Evolutionary conservation across 2,329 filamentous ascomycete genomes (phyloP), one percentile per base, ranked within the genome.

Genomic region (Xylariaceae sp.): DNA sequence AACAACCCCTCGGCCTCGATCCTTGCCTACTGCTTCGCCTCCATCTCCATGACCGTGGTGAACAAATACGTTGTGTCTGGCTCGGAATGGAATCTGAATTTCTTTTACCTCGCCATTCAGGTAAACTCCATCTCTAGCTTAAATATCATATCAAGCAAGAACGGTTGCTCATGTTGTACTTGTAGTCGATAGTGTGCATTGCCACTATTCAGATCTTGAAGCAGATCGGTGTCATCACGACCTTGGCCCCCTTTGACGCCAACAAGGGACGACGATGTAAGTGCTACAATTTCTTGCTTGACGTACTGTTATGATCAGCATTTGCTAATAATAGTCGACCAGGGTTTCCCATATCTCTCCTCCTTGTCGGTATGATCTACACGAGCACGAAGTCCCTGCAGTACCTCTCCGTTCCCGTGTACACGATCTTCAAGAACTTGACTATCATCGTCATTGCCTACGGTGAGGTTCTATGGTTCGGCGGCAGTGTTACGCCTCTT

Each of bases 391-490:
- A 97, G 80, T 92, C 94, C 17, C 86, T 99, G 51, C 92, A 97
- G 77, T 97, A 88, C 77, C 88, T 99, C 62, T 97, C 92, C 37
- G 96, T 99, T 58, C 94, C 94, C 23, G 94, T 99, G 30, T 99
- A 99, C 78, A 99, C 94, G 58, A 99, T 99, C 74, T 99, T 99
- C 84, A 99, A 99, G 84, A 99, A 99, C 79, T 77, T 99, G 80
- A 97, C 94, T 62, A 99, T 96, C 75, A 97, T 99, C 70, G 86
- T 97, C 65, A 99, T 97, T 71, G 94, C 94, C 58, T 99, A 99
- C 68, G 94, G 94, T 67, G 94, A 99, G 77, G 93, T 99, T 35
- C 83, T 99, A 56, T 97, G 93, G 92, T 99, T 99, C 68, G 94
- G 94, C 63, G 93, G 93, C 71, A 91, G 87, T 53, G 93, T 99